Evolutionary conservation across 73 alveolate species (phyloP), one percentile per base, ranked within the genome.

Genomic region (Diophrys appendiculata): DNA sequence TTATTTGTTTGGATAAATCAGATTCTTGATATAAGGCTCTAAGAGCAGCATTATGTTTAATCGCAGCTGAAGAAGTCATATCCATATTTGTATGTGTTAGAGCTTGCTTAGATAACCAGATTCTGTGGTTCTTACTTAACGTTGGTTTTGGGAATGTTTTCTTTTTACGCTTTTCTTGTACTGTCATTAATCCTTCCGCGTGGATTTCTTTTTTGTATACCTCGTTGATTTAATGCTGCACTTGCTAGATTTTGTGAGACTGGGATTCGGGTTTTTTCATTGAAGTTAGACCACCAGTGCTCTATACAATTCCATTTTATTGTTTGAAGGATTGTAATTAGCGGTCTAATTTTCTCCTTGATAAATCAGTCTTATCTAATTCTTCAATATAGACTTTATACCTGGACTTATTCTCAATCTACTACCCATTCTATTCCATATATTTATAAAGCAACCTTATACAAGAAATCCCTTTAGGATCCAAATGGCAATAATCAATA

Each of bases 91-190:
- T 43, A 18, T 43, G 60, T 11, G 60, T 43, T 43, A 43, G 18
- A 43, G 60, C 60, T 43, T 43, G 60, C 60, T 43, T 43, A 43
- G 60, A 43, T 43, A 43, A 18, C 60, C 60, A 43, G 60, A 43
- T 43, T 43, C 5, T 5, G 5, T 5, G 18, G n/a, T 43, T 43
- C 18, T 43, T 43, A 43, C n/a, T 11, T 5, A 43, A 18, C 18
- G 5, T 5, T 11, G 60, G 60, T 5, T 43, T 18, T 11, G 18
- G 60, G 60, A 43, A 18, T 11, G 60, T 18, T 43, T 18, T 18
- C 5, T 5, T 18, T 18, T 43, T 43, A 11, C n/a, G 18, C 60
- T 18, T 5, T 43, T 43, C 18, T n/a, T n/a, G n/a, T n/a, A n/a
- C n/a, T n/a, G n/a, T n/a, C 18, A 43, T 43, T 18, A 43, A 43